Evolutionary conservation across 805 yeast species (phyloP).

Genomic region (Myxozyma nipponensis): DNA sequence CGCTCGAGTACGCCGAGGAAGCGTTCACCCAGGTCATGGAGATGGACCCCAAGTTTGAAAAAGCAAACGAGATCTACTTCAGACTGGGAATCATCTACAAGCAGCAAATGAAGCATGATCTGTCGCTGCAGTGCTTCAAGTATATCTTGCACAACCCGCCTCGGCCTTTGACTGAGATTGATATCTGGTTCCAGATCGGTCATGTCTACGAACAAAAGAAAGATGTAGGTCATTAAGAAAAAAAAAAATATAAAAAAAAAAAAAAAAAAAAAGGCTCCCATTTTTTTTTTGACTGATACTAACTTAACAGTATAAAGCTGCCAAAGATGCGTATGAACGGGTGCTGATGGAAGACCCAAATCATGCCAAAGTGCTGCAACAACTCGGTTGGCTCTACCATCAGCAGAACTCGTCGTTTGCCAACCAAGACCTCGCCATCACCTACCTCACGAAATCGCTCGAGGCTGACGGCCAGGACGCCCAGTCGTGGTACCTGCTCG

Average conservation of each 20-base stretch:
- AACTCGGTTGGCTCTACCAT: conserved; percentile 90
- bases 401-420: conserved; percentile 60
- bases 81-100: conserved; percentile 94
- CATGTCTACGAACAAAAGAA: conserved; percentile 90
- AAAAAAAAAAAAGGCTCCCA: not conserved
- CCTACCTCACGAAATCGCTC: conserved; percentile 76
- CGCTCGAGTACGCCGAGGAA: conserved; percentile 95
- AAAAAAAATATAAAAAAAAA: not conserved
- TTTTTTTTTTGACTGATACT: too few relatives aligned
- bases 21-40: conserved; percentile 95
- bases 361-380: conserved; percentile 94
- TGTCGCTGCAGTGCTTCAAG: conserved; percentile 90
- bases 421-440: conserved; percentile 78
- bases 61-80: conserved; percentile 94
- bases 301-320: conserved; percentile 67
- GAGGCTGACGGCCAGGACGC: conserved; percentile 90
- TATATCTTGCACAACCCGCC: conserved; percentile 91
- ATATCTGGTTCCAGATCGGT: conserved; percentile 98
- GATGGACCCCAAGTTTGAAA: conserved; percentile 92
- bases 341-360: conserved; percentile 85
- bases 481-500: conserved; percentile 94
- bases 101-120: conserved; percentile 81
- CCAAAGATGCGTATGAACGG: conserved; percentile 92
- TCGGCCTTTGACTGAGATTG: conserved; percentile 91
- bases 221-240: conserved; percentile 44